A percentile compares a stretch with the other conserved stretches of the same genome.
Evolutionary conservation across 2,329 filamentous ascomycete genomes (phyloP).

Genomic region (Didymella exigua): DNA sequence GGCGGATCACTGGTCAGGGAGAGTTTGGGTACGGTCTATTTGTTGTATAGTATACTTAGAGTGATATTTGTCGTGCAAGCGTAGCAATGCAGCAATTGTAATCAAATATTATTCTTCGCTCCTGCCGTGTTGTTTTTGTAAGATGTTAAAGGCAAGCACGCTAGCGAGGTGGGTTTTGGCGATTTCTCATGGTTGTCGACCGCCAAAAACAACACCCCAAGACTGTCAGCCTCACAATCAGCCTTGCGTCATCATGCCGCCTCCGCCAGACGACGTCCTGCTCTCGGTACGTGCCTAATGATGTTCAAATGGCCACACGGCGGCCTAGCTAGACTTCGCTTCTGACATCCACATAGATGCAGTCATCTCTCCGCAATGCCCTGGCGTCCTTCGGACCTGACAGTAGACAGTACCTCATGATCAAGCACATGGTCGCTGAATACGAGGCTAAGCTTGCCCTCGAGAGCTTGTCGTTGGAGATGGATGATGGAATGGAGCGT

Average conservation of each 20-base stretch:
- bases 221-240: neutral
- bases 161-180: neutral
- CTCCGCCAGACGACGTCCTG: conserved; percentile 34
- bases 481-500: neutral
- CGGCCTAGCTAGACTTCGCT: neutral
- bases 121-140: neutral
- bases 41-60: conserved; percentile 11
- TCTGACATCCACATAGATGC: conserved; percentile 26
- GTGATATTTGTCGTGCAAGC: conserved; percentile 4
- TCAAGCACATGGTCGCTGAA: conserved; percentile 42
- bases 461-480: conserved; percentile 5
- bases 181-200: neutral
- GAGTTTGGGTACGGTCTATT: neutral
- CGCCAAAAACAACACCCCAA: neutral
- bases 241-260: conserved; percentile 21
- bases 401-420: conserved; percentile 38
- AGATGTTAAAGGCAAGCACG: conserved; percentile 3
- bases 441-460: conserved; percentile 36
- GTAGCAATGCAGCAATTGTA: neutral
- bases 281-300: conserved; percentile 28
- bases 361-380: conserved; percentile 45
- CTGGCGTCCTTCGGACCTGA: conserved; percentile 40
- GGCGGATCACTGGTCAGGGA: neutral
- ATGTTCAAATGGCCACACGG: neutral
- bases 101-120: neutral